These are phyloP conservation scores for sunflower (Helianthus annuus) DNA, from an alignment of 129 eudicot species.

Conservation along the genomic window DNA sequence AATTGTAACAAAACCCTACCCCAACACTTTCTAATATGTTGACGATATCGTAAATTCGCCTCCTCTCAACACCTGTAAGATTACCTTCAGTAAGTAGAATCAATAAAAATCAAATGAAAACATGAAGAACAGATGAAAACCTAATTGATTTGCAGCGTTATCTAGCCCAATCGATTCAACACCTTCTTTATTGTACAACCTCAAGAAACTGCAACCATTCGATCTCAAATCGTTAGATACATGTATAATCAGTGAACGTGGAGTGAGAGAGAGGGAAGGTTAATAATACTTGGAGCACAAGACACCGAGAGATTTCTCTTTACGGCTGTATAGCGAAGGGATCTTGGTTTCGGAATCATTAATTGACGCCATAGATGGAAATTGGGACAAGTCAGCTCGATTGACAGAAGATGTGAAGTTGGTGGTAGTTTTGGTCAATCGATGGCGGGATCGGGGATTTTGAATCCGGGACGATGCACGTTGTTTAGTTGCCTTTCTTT, in stretches of 20 bases:
- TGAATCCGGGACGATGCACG: slow-evolving; percentile 35
- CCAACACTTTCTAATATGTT: slow-evolving; percentile 70
- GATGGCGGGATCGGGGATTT: slow-evolving; percentile 30
- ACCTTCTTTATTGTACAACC: slow-evolving; percentile 61
- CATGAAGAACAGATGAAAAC: slow-evolving; percentile 20
- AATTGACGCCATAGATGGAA: slow-evolving; percentile 38
- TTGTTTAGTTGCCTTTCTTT: background rate
- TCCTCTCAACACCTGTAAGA: slow-evolving; percentile 66
- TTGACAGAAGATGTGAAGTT: background rate
- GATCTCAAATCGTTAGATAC: slow-evolving; percentile 10
- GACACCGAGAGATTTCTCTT: slow-evolving; percentile 70
- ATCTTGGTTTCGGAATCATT: slow-evolving; percentile 40
- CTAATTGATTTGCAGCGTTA: slow-evolving; percentile 62
- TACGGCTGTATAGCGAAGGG: slow-evolving; percentile 49
- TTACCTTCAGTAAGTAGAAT: background rate
- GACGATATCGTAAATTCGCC: slow-evolving; percentile 71
- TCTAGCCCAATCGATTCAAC: slow-evolving; percentile 65
- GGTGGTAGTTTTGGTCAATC: background rate
- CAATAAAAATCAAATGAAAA: background rate
- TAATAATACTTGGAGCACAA: slow-evolving; percentile 68
- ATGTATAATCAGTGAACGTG: background rate
- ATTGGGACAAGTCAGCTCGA: slow-evolving; percentile 18
- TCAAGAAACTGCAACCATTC: slow-evolving; percentile 50
- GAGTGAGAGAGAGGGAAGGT: slow-evolving; percentile 1
- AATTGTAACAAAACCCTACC: slow-evolving; percentile 24